phyloP scores from a whole-genome alignment of 2,329 filamentous ascomycete species.

The Huntiella moniliformis region DNA sequence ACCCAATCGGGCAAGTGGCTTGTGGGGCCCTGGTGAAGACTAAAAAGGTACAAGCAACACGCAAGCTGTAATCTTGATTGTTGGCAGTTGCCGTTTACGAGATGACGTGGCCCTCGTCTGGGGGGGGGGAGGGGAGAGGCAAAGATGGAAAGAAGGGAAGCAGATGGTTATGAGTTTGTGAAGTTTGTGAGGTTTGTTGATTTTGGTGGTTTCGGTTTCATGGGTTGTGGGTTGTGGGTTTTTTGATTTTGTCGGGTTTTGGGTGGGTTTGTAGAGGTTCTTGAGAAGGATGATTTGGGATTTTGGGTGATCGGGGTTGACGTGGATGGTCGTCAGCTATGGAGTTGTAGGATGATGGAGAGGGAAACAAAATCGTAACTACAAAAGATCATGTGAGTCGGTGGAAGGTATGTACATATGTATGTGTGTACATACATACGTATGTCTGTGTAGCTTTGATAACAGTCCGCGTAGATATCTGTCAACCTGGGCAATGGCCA shows the following conservation, averaged over 20 bases:
- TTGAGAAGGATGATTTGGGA: neutral
- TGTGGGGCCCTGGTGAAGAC: neutral
- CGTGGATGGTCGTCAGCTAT: neutral
- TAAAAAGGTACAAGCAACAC: constrained; percentile 3
- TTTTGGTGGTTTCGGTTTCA: neutral
- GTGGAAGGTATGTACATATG: neutral
- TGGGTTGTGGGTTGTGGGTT: neutral
- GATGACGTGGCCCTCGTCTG: constrained; percentile 2
- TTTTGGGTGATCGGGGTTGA: neutral
- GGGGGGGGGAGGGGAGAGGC: neutral
- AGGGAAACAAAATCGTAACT: neutral
- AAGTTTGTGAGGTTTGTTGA: neutral
- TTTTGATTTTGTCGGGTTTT: neutral
- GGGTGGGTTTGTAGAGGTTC: neutral
- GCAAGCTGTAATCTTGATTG: constrained; percentile 3
- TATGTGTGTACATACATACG: neutral
- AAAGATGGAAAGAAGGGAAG: too few relatives aligned
- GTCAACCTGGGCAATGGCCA: too few relatives aligned
- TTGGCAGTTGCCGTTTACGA: constrained; percentile 1
- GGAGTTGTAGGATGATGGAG: neutral
- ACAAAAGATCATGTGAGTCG: neutral
- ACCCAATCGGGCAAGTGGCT: too few relatives aligned
- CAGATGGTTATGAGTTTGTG: neutral
- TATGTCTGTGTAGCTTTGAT: neutral
- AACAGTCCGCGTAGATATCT: too few relatives aligned